Conservation (phyloP, 1,139 yeast genomes). For the Debaryomyces robertsiae region DNA sequence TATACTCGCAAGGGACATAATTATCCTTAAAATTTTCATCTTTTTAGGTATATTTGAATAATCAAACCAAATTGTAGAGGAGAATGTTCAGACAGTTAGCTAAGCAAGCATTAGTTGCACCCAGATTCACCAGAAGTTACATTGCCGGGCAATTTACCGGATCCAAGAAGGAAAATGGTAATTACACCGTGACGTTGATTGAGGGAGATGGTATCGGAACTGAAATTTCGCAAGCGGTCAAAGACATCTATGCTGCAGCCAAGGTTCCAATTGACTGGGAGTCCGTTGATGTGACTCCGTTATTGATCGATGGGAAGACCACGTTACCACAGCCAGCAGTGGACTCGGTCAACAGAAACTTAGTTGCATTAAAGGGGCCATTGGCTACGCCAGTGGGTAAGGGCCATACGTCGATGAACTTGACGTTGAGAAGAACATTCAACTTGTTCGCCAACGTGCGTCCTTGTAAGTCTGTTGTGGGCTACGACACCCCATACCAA, state of each 20-base stretch:
- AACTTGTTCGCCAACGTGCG: constrained; percentile 95
- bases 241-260: constrained; percentile 89
- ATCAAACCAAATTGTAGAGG: constrained; percentile 8
- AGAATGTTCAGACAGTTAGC: constrained; percentile 49
- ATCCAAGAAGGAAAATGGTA: constrained; percentile 54
- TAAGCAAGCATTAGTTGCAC: constrained; percentile 34
- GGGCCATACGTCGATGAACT: constrained; percentile 96
- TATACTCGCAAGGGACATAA: constrained; percentile 8
- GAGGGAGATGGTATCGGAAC: constrained; percentile 99
- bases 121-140: constrained; percentile 48
- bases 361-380: constrained; percentile 96
- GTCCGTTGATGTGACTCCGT: constrained; percentile 93
- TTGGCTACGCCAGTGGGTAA: constrained; percentile 98
- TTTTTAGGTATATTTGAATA: constrained; percentile 5
- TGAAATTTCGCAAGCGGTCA: constrained; percentile 92
- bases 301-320: constrained; percentile 89
- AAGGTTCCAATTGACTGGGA: constrained; percentile 97
- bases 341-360: constrained; percentile 86
- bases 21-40: constrained; percentile 15
- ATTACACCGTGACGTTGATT: constrained; percentile 90
- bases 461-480: constrained; percentile 92
- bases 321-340: constrained; percentile 92
- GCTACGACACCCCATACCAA: constrained; percentile 93
- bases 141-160: constrained; percentile 57
- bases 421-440: constrained; percentile 96